Evolutionary conservation across 1,284 basidiomycete species (phyloP), one percentile per base, ranked within the genome.

Genomic region (Cutaneotrichosporon arboriforme): DNA sequence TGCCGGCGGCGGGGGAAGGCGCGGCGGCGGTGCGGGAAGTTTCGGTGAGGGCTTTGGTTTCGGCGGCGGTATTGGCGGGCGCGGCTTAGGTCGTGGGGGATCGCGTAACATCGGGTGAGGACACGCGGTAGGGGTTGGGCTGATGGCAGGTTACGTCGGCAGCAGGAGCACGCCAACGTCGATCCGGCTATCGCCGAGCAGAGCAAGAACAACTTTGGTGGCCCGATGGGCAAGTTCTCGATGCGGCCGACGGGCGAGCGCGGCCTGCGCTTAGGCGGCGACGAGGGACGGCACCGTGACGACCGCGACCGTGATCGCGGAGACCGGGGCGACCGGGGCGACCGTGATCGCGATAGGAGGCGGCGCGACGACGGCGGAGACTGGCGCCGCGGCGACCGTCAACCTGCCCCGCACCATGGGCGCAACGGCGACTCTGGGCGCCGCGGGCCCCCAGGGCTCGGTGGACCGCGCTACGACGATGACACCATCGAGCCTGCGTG

Each of bases 11-110:
- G 43, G 57, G 18, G 26, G 26, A 31, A 56, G 61, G 40, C 55
- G 63, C 13, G 41, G 47, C 22, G 52, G 47, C 14, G 46, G 38
- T 9, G 46, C 47, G 23, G 62, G 62, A 15, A 66, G 71, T 9
- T 73, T 68, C 38, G 70, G 69, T 1, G 69, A 73, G 47, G 71
- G 71, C 1, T 73, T 73, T 47, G 71, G 71, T 1, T 73, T 65
- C 49, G 71, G 71, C 14, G 71, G 69, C 13, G 71, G 71, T 4
- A 72, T 73, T 26, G 69, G 67, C 23, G 64, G 65, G 3, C 45
- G 58, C 14, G 46, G 50, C 5, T 37, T 56, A 20, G 51, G 58
- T 4, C 52, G 63, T 10, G 53, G 63, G 7, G 58, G 57, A 4
- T 61, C 55, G 9, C 57, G 66, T 20, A 69, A 69, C 47, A 64